phyloP scores from a whole-genome alignment of 192 early-diverging fungal genomes.

The Lobosporangium transversale region DNA sequence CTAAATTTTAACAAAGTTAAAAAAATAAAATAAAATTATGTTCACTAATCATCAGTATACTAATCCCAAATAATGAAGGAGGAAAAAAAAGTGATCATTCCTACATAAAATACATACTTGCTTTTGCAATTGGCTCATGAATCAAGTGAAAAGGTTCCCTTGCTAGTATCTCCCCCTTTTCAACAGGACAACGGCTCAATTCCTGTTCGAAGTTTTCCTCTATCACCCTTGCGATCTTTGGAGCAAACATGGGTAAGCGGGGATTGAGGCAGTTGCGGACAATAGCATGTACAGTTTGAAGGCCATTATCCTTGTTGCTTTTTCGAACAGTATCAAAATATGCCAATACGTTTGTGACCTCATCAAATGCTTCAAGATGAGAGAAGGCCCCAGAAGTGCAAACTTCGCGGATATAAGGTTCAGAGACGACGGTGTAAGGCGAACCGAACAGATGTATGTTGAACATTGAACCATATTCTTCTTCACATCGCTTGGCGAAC shows the following conservation, averaged over 20 bases:
- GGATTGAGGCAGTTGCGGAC: slow-evolving; percentile 41
- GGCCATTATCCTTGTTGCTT: slow-evolving; percentile 13
- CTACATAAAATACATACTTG: slow-evolving; percentile 32
- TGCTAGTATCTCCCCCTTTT: slow-evolving; percentile 17
- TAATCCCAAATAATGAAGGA: neutral
- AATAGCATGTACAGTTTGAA: slow-evolving; percentile 17
- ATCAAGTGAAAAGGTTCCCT: slow-evolving; percentile 22
- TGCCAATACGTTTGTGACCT: slow-evolving; percentile 19
- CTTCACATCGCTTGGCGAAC: slow-evolving; percentile 17
- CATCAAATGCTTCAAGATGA: slow-evolving; percentile 20
- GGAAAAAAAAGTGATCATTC: neutral
- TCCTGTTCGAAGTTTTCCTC: slow-evolving; percentile 20
- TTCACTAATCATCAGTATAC: slow-evolving; percentile 17
- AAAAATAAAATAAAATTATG: neutral
- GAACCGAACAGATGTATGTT: slow-evolving; percentile 14
- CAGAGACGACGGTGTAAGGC: slow-evolving; percentile 27
- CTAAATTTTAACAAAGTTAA: slow-evolving; percentile 5
- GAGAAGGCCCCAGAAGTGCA: slow-evolving; percentile 35
- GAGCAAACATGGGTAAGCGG: slow-evolving; percentile 27
- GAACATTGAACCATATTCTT: slow-evolving; percentile 26
- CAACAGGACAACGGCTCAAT: neutral
- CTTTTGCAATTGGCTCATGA: slow-evolving; percentile 42
- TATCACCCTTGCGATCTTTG: slow-evolving; percentile 20
- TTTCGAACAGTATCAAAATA: slow-evolving; percentile 19
- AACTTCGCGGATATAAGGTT: slow-evolving; percentile 38